Base-by-base conservation (phyloP, 495 filamentous ascomycete genomes). In the Rhypophila decipiens region DNA sequence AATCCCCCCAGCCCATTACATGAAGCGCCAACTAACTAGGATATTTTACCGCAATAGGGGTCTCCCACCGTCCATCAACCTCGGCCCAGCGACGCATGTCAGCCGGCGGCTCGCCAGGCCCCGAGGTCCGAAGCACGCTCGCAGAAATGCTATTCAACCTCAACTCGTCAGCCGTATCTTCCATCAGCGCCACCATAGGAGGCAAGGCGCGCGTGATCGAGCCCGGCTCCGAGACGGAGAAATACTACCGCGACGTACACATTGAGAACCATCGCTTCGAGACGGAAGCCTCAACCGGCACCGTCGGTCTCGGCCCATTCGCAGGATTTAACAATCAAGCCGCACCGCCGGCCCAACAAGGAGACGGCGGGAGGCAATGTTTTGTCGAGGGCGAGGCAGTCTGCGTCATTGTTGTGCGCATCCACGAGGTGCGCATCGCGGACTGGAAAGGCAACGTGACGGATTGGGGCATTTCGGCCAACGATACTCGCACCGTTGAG, bases 171-270 rank as follows among this genome's bases (percentile, higher is more conserved):
- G 85, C 84, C 9, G 70, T 98, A 47, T 86, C 81, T n/a, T 86
- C 83, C 58, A 98, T 98, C 65, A 88, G 83, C 53, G 90, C 88
- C 3, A 96, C 93, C 2, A 90, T 98, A 58, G 93, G 90, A 54
- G 93, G 93, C 8, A 71, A 78, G 24, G 91, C 93, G 2, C 67
- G 75, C 22, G 70, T 98, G 31, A 72, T 95, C 29, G 73, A 82
- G 5, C 58, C 68, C 4, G 88, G 83, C 2, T 86, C 80, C 2
- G 85, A 87, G 34, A 86, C 94, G 58, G 93, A 96, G 64, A 47
- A 56, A 12, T 96, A 83, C 75, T 96, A 84, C 56, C 84, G 86
- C 55, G 78, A 80, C 44, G 71, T 72, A 53, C 93, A 98, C 71
- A 57, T 95, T 52, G 89, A 88, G 66, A 96, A 96, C 60, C 95